Evolutionary conservation across 2,329 filamentous ascomycete genomes (phyloP), one percentile per base, ranked within the genome.

Genomic region (Fusarium longipes): DNA sequence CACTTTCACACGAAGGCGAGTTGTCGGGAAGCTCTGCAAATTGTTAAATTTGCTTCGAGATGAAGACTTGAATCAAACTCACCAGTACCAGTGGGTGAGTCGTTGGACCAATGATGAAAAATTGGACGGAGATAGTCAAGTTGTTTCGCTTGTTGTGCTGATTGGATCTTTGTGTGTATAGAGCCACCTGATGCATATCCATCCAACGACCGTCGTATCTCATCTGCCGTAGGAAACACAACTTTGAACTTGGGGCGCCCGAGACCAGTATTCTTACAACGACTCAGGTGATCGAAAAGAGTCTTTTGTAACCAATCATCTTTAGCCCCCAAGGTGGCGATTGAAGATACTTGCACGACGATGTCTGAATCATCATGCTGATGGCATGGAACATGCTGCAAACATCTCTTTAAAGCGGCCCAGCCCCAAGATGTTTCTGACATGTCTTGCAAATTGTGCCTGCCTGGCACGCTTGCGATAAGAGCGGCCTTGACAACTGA

Each of bases 131-230:
- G 76, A 68, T 93, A 94, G 30, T 84, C 78, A 1, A 96, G 81
- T 76, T 97, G 93, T 67, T 91, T 92, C 29, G 84, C 81, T 72
- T 96, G 93, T 17, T 90, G 83, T 3, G 83, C 69, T 2, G 89
- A 92, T 68, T 92, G 86, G 3, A 89, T 87, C 74, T 93, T 96
- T 72, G 89, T 92, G 73, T 97, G 93, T 56, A 97, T 96, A 0
- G 93, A 95, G 3, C 79, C 85, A 0, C 93, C 93, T 0, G 92
- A 92, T 4, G 73, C 77, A 73, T 97, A 97, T 8, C 93, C 93
- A 72, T 93, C 90, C 0, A 97, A 76, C 0, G 90, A 94, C 38
- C 81, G 82, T 17, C 92, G 87, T 57, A 97, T 91, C 74, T 97
- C 93, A 51, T 91, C 85, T 0, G 91, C 82, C 0, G 93, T 95